Base-by-base conservation (phyloP, 805 yeast genomes). In the Candida koratica region DNA sequence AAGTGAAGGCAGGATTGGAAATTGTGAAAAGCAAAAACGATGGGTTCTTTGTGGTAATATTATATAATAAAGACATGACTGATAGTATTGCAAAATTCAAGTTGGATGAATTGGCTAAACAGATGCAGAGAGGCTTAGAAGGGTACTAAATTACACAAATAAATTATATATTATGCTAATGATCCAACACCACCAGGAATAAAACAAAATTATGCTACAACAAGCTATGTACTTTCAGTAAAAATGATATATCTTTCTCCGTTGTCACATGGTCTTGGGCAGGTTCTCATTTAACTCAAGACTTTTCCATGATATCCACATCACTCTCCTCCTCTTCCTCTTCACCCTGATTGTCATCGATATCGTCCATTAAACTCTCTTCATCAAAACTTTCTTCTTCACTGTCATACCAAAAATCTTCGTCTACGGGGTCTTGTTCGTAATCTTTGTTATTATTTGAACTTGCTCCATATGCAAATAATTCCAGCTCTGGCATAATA, bases 351-450 rank as follows among this genome's bases (percentile, higher is more conserved):
- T 81, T 82, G 31, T 67, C 72, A 28, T 62, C 66, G 51, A 60
- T 59, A 43, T 64, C 72, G 45, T 67, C 73, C 71, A 66, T 66
- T 37, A 67, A 56, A 51, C 71, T 66, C 41, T 66, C 71, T 42
- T 67, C 73, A 33, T 67, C 73, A 43, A 65, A 67, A 47, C 68
- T 60, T 44, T 66, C 71, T 38, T 59, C 73, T 37, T 66, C 73
- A 39, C 65, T 57, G 42, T 82, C 93, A 55, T 81, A 83, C 93
- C 93, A 84, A 48, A 84, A 84, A 53, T 82, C 84, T 51, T 84
- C 93, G 47, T 83, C 89, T 22, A 81, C 80, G 4, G 75, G 79
- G 34, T 80, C 78, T 27, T 69, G 71, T 28, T 66, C 71, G 11
- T 51, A 57, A 23, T 67, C 78, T 39, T 67, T 69, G 42, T 54